Conservation (phyloP, 2,329 filamentous ascomycete species). For the Calonectria pauciramosa region DNA sequence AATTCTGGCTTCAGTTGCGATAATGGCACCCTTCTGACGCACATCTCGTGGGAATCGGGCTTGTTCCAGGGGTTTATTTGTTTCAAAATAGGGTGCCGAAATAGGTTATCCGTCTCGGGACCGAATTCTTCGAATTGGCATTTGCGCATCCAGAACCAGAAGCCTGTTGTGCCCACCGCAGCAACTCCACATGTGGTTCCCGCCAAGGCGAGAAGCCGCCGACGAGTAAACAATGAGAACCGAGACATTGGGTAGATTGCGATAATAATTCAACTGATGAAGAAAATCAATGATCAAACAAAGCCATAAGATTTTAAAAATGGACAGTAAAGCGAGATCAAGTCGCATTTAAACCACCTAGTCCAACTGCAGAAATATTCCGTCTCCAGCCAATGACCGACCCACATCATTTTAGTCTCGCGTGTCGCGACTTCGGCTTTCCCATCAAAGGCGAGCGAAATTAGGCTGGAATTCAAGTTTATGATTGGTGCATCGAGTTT, state of each 20-base stretch:
- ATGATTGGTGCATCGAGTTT: neutral
- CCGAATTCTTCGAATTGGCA: conserved; percentile 40
- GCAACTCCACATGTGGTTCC: conserved; percentile 15
- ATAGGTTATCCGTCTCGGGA: conserved; percentile 23
- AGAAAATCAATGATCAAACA: neutral
- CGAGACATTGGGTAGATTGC: neutral
- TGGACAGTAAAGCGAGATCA: neutral
- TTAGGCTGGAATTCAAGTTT: neutral
- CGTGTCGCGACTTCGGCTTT: conserved; percentile 1
- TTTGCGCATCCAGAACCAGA: conserved; percentile 35
- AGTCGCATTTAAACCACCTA: neutral
- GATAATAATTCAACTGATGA: no score
- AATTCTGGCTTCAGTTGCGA: conserved; percentile 9
- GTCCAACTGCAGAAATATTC: neutral
- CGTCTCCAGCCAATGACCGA: neutral
- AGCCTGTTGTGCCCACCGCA: conserved; percentile 7
- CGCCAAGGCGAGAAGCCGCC: conserved; percentile 7
- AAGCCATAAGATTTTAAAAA: no score
- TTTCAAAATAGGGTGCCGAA: conserved; percentile 29
- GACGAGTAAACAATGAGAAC: neutral
- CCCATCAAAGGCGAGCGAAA: neutral
- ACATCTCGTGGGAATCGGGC: conserved; percentile 33
- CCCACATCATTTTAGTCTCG: neutral
- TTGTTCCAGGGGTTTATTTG: conserved; percentile 40
- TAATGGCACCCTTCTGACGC: conserved; percentile 33